A percentile compares a stretch with the other conserved stretches of the same genome.
Evolutionary conservation across 1,139 yeast genomes (phyloP).

Genomic region (Arxiozyma bovina): DNA sequence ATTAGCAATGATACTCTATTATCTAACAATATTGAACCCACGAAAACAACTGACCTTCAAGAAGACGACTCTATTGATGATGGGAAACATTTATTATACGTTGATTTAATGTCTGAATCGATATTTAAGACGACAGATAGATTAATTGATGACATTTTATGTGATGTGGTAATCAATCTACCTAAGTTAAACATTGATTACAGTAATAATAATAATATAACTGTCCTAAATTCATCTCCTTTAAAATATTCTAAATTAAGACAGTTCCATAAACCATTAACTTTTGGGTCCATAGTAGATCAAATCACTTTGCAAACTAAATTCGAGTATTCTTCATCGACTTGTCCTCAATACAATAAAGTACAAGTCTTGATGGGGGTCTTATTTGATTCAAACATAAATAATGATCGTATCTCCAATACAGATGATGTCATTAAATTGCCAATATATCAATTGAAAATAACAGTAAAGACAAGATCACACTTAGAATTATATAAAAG

Average conservation of each 20-base stretch:
- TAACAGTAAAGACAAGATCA: constrained; percentile 31
- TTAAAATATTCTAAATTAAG: constrained; percentile 27
- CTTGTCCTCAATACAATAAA: constrained; percentile 24
- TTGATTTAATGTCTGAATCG: constrained; percentile 24
- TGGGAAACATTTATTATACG: constrained; percentile 24
- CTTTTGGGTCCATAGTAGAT: constrained; percentile 24
- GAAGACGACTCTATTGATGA: constrained; percentile 12
- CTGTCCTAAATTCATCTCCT: constrained; percentile 26
- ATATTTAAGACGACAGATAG: constrained; percentile 58
- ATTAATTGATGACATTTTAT: constrained; percentile 51
- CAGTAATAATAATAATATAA: not conserved
- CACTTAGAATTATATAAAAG: constrained; percentile 19
- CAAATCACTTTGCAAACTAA: constrained; percentile 25
- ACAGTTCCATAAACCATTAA: constrained; percentile 15
- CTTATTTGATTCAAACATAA: constrained; percentile 14
- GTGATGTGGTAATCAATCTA: constrained; percentile 21
- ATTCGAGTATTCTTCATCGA: constrained; percentile 23
- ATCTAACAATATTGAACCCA: not conserved
- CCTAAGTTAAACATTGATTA: not conserved
- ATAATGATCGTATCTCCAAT: not conserved
- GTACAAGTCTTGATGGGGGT: constrained; percentile 25
- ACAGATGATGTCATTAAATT: constrained; percentile 17
- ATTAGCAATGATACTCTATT: not conserved
- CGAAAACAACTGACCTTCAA: not conserved
- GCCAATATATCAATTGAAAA: constrained; percentile 32